These are phyloP conservation scores for Marasmius sp. DNA, from an alignment of 1,284 basidiomycete species.

Conservation along the genomic window DNA sequence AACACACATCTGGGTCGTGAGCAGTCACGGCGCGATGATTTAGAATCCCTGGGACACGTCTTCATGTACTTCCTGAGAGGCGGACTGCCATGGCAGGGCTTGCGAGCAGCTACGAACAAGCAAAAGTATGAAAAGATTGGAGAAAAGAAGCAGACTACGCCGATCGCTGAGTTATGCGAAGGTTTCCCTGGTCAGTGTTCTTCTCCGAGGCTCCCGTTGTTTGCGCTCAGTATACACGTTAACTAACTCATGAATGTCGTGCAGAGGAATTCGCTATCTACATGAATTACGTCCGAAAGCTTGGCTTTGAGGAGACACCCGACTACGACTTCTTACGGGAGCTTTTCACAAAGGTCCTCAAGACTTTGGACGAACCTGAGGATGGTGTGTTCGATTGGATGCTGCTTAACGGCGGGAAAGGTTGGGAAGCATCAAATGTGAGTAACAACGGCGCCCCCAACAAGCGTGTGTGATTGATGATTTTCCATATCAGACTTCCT, in stretches of 20 bases:
- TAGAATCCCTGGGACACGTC: constrained; percentile 94
- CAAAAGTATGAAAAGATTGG: constrained; percentile 99
- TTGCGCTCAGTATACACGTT: not conserved
- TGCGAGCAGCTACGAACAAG: constrained; percentile 95
- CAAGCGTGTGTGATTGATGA: too few relatives aligned
- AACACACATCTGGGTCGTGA: constrained; percentile 97
- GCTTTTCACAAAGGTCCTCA: constrained; percentile 90
- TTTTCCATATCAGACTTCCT: constrained; percentile 27
- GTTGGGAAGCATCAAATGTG: constrained; percentile 83
- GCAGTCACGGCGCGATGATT: constrained; percentile 87
- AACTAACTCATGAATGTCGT: constrained; percentile 15
- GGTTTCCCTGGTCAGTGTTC: constrained; percentile 84
- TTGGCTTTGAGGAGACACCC: constrained; percentile 94
- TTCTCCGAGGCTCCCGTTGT: constrained; percentile 1
- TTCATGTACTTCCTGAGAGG: constrained; percentile 98
- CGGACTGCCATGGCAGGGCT: constrained; percentile 92
- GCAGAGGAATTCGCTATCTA: constrained; percentile 95
- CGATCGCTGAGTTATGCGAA: constrained; percentile 92
- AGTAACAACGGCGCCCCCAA: constrained; percentile 20
- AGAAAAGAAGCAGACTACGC: constrained; percentile 96
- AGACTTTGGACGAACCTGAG: constrained; percentile 86
- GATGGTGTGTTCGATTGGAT: constrained; percentile 98
- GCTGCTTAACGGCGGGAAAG: constrained; percentile 86
- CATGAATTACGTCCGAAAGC: constrained; percentile 95
- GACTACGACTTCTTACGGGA: constrained; percentile 98